Conservation (phyloP, 345 rosid species). For the Hibiscus mutabilis region DNA sequence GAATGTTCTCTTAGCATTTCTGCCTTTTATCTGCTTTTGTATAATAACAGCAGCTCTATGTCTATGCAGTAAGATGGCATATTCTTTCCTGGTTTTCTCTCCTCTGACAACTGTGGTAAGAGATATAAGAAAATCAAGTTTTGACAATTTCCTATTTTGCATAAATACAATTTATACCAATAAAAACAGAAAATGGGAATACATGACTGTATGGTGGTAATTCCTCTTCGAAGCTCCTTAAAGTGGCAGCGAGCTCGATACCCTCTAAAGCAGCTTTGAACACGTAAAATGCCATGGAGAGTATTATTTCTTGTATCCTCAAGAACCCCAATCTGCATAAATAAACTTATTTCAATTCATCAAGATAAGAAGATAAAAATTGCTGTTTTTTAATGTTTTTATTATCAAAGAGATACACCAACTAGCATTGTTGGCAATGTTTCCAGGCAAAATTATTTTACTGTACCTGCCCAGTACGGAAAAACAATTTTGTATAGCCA, state of each 20-base stretch:
- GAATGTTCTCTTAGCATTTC: slow-evolving; percentile 33
- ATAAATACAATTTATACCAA: not conserved
- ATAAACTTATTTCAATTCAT: not conserved
- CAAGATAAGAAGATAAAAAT: not conserved
- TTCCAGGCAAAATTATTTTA: not conserved
- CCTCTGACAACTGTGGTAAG: slow-evolving; percentile 65
- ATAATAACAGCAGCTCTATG: slow-evolving; percentile 80
- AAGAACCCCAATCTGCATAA: slow-evolving; percentile 82
- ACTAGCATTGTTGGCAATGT: not conserved
- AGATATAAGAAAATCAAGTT: too few species aligned
- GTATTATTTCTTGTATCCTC: slow-evolving; percentile 96
- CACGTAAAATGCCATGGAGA: slow-evolving; percentile 89
- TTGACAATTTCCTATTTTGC: not conserved
- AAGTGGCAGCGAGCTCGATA: slow-evolving; percentile 64
- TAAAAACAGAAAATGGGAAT: slow-evolving; percentile 42
- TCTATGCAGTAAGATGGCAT: slow-evolving; percentile 46
- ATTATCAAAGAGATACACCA: not conserved
- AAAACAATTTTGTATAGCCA: slow-evolving; percentile 92
- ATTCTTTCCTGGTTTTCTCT: slow-evolving; percentile 66
- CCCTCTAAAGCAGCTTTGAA: slow-evolving; percentile 94
- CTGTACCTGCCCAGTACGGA: slow-evolving; percentile 96
- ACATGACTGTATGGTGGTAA: slow-evolving; percentile 78
- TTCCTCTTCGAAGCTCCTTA: slow-evolving; percentile 60
- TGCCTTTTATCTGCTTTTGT: slow-evolving; percentile 64
- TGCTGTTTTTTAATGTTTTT: not conserved